phyloP scores from a whole-genome alignment of 2,329 filamentous ascomycete species.

The Xylariaceae sp. region DNA sequence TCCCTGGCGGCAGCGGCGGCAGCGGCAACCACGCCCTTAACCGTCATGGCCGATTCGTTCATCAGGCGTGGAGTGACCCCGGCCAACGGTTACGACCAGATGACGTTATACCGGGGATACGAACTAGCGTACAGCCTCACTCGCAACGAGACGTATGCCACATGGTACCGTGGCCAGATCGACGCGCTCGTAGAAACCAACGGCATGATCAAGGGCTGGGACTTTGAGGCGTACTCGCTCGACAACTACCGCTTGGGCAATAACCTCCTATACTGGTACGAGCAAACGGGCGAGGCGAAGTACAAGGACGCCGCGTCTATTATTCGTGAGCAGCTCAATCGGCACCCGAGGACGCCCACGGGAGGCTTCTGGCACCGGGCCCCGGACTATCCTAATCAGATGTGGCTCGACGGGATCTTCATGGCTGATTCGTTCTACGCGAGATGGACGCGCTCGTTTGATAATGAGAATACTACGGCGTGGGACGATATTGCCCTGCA shows the following conservation, averaged over 20 bases:
- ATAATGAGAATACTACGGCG: constrained; percentile 37
- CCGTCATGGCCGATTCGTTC: constrained; percentile 45
- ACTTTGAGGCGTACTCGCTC: constrained; percentile 45
- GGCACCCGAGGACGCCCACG: constrained; percentile 45
- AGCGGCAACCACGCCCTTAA: constrained; percentile 23
- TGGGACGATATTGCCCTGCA: constrained; percentile 44
- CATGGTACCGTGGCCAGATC: constrained; percentile 44
- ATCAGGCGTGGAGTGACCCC: constrained; percentile 38
- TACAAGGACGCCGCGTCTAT: constrained; percentile 47
- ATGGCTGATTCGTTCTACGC: constrained; percentile 47
- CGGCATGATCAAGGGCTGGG: constrained; percentile 46
- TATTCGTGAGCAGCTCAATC: constrained; percentile 44
- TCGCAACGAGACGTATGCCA: constrained; percentile 40
- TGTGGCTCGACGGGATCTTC: constrained; percentile 56
- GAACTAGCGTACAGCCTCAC: constrained; percentile 43
- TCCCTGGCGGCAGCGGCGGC: constrained; percentile 14
- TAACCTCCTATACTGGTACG: constrained; percentile 48
- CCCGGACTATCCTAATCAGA: constrained; percentile 40
- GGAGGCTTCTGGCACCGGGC: constrained; percentile 54
- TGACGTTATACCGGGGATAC: constrained; percentile 44
- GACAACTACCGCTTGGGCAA: constrained; percentile 52
- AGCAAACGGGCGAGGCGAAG: constrained; percentile 42
- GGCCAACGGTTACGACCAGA: constrained; percentile 43
- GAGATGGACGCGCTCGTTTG: constrained; percentile 38
- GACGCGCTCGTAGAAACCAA: constrained; percentile 44